A percentile compares a stretch with the other conserved stretches of the same genome.
These are phyloP conservation scores for Tetradesmus lagerheimii DNA, from an alignment of 139 green algal genomes.

Conservation along the genomic window DNA sequence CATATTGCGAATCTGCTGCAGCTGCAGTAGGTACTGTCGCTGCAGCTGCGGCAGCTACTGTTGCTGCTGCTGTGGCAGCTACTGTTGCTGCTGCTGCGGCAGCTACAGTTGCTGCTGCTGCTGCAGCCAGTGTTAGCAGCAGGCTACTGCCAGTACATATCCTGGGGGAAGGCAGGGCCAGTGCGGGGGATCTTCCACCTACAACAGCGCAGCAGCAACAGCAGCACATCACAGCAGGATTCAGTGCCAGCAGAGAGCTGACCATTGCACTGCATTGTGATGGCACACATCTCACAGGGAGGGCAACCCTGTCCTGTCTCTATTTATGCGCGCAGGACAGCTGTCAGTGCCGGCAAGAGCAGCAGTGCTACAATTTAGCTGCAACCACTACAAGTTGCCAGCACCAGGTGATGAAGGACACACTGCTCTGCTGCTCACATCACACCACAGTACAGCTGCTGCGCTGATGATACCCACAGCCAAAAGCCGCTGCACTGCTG, in stretches of 20 bases:
- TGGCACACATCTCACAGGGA: not conserved
- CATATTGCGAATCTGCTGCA: not conserved
- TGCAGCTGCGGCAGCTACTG: not conserved
- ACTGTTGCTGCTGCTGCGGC: not conserved
- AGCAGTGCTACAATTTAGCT: no score
- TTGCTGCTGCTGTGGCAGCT: not conserved
- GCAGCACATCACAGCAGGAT: not conserved
- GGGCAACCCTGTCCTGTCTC: no score
- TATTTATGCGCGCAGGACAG: no score
- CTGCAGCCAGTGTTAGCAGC: not conserved
- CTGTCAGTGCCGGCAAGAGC: no score
- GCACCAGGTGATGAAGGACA: not conserved
- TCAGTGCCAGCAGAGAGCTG: not conserved
- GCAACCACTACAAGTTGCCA: no score
- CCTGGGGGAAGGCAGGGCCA: slow-evolving; percentile 66
- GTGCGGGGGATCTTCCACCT: slow-evolving; percentile 80
- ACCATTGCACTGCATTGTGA: not conserved
- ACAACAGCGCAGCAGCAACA: slow-evolving; percentile 7
- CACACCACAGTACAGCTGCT: not conserved
- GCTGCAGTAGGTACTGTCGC: not conserved
- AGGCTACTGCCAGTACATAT: slow-evolving; percentile 62
- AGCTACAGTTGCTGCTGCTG: not conserved
- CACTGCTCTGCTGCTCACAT: not conserved
- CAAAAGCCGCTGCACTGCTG: not conserved
- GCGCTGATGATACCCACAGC: not conserved